phyloP scores from a whole-genome alignment of 73 alveolate genomes.

The Effrenium voratum region DNA sequence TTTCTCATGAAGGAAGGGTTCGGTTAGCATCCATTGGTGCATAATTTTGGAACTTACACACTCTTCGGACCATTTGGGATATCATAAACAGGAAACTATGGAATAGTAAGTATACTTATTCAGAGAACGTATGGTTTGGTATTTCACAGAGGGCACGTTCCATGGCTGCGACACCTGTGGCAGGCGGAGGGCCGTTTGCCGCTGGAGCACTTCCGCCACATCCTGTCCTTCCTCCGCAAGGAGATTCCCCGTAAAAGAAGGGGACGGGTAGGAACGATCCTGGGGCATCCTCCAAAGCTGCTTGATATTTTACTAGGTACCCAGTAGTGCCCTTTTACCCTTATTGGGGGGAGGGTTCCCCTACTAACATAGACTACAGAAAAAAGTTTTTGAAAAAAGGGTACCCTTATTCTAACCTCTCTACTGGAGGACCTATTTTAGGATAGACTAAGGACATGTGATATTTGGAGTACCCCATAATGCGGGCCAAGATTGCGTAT shows the following conservation, averaged over 20 bases:
- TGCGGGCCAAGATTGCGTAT: too few species aligned
- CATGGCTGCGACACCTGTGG: not conserved
- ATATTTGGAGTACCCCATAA: too few species aligned
- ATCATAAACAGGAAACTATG: too few species aligned
- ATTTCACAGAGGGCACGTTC: too few species aligned
- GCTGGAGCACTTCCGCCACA: slow-evolving; percentile 52
- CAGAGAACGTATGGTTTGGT: too few species aligned
- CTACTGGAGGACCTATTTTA: not conserved
- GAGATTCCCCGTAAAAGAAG: not conserved
- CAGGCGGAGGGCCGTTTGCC: slow-evolving; percentile 61
- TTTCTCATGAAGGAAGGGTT: too few species aligned
- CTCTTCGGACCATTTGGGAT: too few species aligned
- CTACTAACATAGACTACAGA: not conserved
- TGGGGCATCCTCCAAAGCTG: not conserved
- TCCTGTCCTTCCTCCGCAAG: slow-evolving; percentile 59
- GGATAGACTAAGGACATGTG: not conserved
- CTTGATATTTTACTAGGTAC: not conserved
- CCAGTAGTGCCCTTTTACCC: not conserved
- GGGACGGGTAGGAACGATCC: not conserved
- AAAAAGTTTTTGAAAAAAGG: not conserved
- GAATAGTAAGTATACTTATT: too few species aligned
- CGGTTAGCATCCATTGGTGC: too few species aligned
- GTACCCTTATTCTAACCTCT: not conserved
- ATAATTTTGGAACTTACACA: too few species aligned
- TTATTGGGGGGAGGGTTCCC: not conserved